Conservation (phyloP, 2,329 filamentous ascomycete species). For the Phialophora tarda region DNA sequence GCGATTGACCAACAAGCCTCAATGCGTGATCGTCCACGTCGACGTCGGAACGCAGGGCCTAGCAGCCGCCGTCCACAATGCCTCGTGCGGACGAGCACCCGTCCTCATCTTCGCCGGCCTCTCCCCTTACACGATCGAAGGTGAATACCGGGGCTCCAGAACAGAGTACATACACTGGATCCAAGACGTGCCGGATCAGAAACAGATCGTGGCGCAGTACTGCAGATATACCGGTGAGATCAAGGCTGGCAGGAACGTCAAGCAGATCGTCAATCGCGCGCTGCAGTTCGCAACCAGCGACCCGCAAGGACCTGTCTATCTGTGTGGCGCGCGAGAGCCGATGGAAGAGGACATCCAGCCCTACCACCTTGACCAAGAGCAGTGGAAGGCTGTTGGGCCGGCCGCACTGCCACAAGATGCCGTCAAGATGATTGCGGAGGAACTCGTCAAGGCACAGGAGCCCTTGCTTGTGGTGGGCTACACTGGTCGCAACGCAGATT, state of each 20-base stretch:
- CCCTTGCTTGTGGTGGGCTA: constrained; percentile 60
- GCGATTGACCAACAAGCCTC: constrained; percentile 71
- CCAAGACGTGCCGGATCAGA: constrained; percentile 82
- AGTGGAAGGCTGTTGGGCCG: constrained; percentile 74
- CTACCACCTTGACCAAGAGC: constrained; percentile 69
- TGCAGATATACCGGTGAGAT: constrained; percentile 83
- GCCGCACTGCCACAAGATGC: constrained; percentile 62
- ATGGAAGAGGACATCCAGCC: constrained; percentile 84
- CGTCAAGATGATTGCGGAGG: constrained; percentile 51
- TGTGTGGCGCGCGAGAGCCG: constrained; percentile 77
- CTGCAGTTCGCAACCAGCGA: constrained; percentile 79
- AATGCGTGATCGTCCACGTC: constrained; percentile 79
- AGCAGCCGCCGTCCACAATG: constrained; percentile 78
- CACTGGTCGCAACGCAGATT: constrained; percentile 53
- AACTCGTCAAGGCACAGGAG: constrained; percentile 54
- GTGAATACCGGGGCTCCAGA: constrained; percentile 75
- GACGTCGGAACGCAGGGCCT: constrained; percentile 82
- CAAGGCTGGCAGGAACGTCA: constrained; percentile 82
- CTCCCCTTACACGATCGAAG: constrained; percentile 76
- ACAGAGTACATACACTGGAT: constrained; percentile 90
- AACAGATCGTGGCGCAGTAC: constrained; percentile 80
- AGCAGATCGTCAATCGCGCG: constrained; percentile 86
- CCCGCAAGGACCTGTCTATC: constrained; percentile 79
- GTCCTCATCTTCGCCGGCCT: constrained; percentile 79
- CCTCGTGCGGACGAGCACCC: constrained; percentile 73